phyloP scores from a whole-genome alignment of 75 land plant genomes.

The Gnetum montanum region DNA sequence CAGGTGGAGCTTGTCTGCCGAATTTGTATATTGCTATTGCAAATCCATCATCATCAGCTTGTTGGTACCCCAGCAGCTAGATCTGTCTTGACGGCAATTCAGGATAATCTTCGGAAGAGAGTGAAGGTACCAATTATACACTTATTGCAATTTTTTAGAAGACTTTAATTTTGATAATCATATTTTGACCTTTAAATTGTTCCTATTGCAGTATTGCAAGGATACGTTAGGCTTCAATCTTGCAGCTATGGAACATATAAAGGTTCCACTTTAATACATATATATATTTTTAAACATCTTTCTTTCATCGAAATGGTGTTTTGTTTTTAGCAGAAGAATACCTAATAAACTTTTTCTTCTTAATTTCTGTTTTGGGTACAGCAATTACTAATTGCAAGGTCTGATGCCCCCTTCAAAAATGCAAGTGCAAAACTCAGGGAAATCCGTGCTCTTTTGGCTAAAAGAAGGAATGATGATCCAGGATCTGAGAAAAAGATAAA shows the following conservation, averaged over 20 bases:
- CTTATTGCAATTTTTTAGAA: too few relatives aligned
- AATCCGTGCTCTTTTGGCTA: slow-evolving; percentile 46
- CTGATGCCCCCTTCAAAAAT: slow-evolving; percentile 80
- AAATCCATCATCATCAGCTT: slow-evolving; percentile 78
- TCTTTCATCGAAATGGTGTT: not conserved
- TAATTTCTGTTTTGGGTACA: slow-evolving; percentile 20
- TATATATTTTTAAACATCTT: not conserved
- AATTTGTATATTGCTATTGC: slow-evolving; percentile 57
- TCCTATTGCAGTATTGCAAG: slow-evolving; percentile 60
- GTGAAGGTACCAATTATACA: slow-evolving; percentile 70
- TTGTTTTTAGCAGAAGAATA: too few relatives aligned
- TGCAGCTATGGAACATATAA: slow-evolving; percentile 95
- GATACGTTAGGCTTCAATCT: slow-evolving; percentile 86
- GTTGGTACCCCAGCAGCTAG: slow-evolving; percentile 62
- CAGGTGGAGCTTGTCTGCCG: slow-evolving; percentile 93
- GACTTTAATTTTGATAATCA: not conserved
- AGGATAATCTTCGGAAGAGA: slow-evolving; percentile 45
- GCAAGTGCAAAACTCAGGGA: slow-evolving; percentile 65
- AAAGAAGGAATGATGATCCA: slow-evolving; percentile 28
- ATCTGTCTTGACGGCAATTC: slow-evolving; percentile 47
- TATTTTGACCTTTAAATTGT: not conserved
- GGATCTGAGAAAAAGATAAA: slow-evolving; percentile 19
- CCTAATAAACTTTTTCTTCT: not conserved
- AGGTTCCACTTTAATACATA: slow-evolving; percentile 27
- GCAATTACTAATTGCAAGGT: slow-evolving; percentile 67